Evolutionary conservation across 2,329 filamentous ascomycete genomes (phyloP).

Genomic region (Botrytis medusae): DNA sequence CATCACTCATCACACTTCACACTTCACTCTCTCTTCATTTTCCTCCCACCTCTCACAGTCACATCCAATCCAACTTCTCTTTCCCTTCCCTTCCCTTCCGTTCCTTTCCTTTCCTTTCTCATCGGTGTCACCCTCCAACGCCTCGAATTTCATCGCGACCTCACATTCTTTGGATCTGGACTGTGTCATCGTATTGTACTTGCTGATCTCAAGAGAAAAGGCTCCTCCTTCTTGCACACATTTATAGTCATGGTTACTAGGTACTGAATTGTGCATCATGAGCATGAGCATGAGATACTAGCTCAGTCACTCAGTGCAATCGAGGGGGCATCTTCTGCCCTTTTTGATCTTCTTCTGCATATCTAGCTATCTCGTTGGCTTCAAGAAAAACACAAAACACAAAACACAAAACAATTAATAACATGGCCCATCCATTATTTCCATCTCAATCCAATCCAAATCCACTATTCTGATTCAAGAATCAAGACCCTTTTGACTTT

Average conservation of each 20-base stretch:
- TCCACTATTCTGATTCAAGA: not conserved
- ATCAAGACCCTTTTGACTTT: not conserved
- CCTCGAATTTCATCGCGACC: not conserved
- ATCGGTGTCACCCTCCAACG: slow-evolving; percentile 1
- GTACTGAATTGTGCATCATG: not conserved
- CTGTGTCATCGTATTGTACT: not conserved
- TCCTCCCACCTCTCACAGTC: not conserved
- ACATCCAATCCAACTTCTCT: not conserved
- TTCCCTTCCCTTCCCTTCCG: too few species aligned
- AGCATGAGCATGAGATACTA: not conserved
- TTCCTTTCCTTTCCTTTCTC: not conserved
- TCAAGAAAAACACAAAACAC: not conserved
- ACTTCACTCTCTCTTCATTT: not conserved
- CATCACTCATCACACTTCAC: too few species aligned
- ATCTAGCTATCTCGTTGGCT: not conserved
- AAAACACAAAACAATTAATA: not conserved
- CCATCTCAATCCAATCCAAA: not conserved
- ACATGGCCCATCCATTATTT: not conserved
- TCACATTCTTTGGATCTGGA: not conserved
- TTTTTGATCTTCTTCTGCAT: slow-evolving; percentile 8
- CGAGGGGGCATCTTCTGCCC: not conserved
- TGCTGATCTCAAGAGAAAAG: not conserved
- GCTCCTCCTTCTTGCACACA: slow-evolving; percentile 1
- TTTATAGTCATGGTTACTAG: not conserved
- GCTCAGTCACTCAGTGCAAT: not conserved